Evolutionary conservation across 352 stramenopile genomes (phyloP).

Genomic region (Phytophthora syringae): DNA sequence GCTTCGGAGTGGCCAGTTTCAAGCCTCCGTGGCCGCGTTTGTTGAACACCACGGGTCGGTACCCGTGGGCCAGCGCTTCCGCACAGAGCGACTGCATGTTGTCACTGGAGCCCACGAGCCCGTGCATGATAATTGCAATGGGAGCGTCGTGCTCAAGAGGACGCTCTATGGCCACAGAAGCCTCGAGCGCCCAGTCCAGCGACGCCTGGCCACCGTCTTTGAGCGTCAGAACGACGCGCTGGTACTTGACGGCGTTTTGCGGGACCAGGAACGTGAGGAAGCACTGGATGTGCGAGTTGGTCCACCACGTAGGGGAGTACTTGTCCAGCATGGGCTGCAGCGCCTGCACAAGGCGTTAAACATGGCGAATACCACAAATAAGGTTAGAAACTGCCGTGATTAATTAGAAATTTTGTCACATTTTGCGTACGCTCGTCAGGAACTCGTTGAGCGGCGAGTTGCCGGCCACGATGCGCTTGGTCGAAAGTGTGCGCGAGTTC

Average conservation of each 20-base stretch:
- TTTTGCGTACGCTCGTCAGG: conserved; percentile 51
- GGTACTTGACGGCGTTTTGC: conserved; percentile 60
- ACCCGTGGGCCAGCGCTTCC: conserved; percentile 62
- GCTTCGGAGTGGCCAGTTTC: conserved; percentile 61
- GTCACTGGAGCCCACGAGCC: conserved; percentile 69
- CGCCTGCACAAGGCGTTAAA: conserved; percentile 27
- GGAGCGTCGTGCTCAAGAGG: conserved; percentile 39
- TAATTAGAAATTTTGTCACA: conserved; percentile 1
- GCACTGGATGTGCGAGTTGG: conserved; percentile 76
- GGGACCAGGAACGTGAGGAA: conserved; percentile 77
- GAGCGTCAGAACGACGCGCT: conserved; percentile 61
- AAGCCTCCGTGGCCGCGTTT: conserved; percentile 82
- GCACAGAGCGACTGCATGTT: conserved; percentile 72
- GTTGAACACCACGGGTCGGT: conserved; percentile 86
- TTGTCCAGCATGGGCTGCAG: conserved; percentile 57
- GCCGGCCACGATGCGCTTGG: conserved; percentile 65
- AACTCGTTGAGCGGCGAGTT: conserved; percentile 75
- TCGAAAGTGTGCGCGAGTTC: conserved; percentile 8
- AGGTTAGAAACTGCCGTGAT: conserved; percentile 3
- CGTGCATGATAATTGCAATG: conserved; percentile 73
- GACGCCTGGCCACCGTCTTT: conserved; percentile 69
- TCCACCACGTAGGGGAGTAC: conserved; percentile 80
- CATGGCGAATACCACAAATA: conserved; percentile 13
- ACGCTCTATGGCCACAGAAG: conserved; percentile 21
- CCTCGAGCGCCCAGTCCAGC: conserved; percentile 71